phyloP scores from a whole-genome alignment of 192 early-diverging fungal genomes.

The Coemansia sp. region DNA sequence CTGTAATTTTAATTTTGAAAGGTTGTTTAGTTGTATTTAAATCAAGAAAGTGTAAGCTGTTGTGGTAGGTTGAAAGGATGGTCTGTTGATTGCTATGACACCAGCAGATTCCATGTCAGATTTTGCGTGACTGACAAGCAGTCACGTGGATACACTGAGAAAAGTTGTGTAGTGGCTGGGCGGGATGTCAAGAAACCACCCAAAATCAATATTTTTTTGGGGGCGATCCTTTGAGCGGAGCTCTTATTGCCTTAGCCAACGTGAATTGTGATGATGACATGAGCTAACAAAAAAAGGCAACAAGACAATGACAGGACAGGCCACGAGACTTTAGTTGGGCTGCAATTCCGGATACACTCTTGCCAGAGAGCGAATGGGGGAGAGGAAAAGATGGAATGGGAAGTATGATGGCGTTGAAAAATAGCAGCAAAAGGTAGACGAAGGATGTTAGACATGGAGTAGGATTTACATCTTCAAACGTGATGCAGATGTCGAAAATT shows the following conservation, averaged over 20 bases:
- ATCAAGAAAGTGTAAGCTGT: not conserved
- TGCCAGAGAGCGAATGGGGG: not conserved
- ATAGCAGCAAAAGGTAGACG: too few relatives aligned
- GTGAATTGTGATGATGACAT: not conserved
- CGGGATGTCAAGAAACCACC: not conserved
- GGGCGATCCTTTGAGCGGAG: not conserved
- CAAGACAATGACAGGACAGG: not conserved
- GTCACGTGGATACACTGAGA: not conserved
- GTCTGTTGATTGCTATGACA: too few relatives aligned
- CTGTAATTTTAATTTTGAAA: not conserved
- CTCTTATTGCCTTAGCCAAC: not conserved
- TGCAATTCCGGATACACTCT: not conserved
- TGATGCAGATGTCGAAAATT: constrained; percentile 1
- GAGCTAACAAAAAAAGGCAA: not conserved
- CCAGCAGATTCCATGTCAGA: not conserved
- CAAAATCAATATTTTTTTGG: not conserved
- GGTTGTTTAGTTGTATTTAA: not conserved
- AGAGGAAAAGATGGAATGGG: not conserved
- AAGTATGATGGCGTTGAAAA: not conserved
- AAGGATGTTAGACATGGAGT: not conserved
- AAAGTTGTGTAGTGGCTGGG: not conserved
- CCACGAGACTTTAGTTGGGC: not conserved
- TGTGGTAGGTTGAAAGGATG: not conserved
- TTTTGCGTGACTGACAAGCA: not conserved
- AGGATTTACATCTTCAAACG: not conserved